Evolutionary conservation across 1,284 basidiomycete genomes (phyloP).

Genomic region (Sutorius eximius): DNA sequence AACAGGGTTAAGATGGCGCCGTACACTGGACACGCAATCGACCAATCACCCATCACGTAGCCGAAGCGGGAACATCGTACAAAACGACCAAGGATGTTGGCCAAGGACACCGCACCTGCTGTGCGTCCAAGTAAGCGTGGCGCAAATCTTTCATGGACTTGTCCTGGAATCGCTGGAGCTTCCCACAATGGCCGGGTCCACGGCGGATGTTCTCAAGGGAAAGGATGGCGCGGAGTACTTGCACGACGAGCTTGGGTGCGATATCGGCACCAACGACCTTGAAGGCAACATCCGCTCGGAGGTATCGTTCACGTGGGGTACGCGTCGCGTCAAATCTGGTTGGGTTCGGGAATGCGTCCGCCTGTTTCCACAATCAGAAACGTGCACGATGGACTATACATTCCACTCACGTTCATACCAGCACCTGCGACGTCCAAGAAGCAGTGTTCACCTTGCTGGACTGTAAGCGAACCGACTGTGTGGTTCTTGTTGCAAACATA

Average conservation of each 20-base stretch:
- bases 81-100: constrained; percentile 50
- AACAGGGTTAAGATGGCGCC: neutral
- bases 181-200: constrained; percentile 53
- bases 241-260: constrained; percentile 51
- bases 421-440: constrained; percentile 63
- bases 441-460: constrained; percentile 50
- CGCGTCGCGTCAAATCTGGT: constrained; percentile 47
- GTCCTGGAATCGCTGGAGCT: constrained; percentile 46
- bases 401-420: constrained; percentile 47
- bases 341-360: constrained; percentile 51
- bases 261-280: constrained; percentile 57
- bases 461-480: constrained; percentile 40
- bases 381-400: neutral
- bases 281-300: constrained; percentile 56
- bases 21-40: neutral
- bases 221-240: constrained; percentile 51
- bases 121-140: constrained; percentile 47
- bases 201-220: constrained; percentile 50
- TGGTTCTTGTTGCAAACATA: constrained; percentile 47
- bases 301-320: constrained; percentile 44
- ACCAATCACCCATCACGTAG: constrained; percentile 13
- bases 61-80: constrained; percentile 29
- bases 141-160: constrained; percentile 33
- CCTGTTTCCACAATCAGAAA: constrained; percentile 32
- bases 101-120: constrained; percentile 50